Conservation (phyloP, 2,329 filamentous ascomycete species). For the Fusarium sp. region DNA sequence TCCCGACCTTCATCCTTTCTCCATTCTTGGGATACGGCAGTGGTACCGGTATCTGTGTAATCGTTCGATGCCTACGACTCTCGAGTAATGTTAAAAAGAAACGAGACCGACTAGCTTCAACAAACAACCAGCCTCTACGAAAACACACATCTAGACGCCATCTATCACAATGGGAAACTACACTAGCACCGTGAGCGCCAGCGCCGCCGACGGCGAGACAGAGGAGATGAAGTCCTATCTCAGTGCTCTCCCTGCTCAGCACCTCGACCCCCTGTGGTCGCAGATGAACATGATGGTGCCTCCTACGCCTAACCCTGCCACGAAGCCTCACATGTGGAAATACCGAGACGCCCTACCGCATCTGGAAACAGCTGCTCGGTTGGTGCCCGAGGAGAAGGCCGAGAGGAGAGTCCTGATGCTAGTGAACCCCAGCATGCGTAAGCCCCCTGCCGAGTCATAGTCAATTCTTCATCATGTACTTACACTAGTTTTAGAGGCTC, state of each 20-base stretch:
- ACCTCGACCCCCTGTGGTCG: conserved; percentile 59
- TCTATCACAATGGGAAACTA: conserved; percentile 22
- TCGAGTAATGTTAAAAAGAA: not conserved
- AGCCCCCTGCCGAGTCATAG: not conserved
- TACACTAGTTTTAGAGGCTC: conserved; percentile 52
- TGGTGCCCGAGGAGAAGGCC: conserved; percentile 54
- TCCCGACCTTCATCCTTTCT: not conserved
- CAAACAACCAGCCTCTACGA: not conserved
- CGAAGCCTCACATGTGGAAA: conserved; percentile 55
- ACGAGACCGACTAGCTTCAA: not conserved
- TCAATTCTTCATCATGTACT: not conserved
- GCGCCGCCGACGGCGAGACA: conserved; percentile 22
- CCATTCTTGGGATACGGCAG: not conserved
- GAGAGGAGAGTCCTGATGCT: conserved; percentile 58
- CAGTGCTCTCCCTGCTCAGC: conserved; percentile 43
- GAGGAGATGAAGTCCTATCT: conserved; percentile 47
- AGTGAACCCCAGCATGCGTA: conserved; percentile 62
- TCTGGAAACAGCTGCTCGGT: conserved; percentile 49
- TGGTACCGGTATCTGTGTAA: not conserved
- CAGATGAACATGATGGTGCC: conserved; percentile 62
- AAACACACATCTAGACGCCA: not conserved
- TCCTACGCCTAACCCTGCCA: conserved; percentile 57
- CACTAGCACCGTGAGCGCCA: conserved; percentile 5
- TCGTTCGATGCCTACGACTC: not conserved
- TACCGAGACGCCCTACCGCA: conserved; percentile 51